Base-by-base conservation (phyloP, 495 filamentous ascomycete genomes). In the Parathielavia hyrcaniae region DNA sequence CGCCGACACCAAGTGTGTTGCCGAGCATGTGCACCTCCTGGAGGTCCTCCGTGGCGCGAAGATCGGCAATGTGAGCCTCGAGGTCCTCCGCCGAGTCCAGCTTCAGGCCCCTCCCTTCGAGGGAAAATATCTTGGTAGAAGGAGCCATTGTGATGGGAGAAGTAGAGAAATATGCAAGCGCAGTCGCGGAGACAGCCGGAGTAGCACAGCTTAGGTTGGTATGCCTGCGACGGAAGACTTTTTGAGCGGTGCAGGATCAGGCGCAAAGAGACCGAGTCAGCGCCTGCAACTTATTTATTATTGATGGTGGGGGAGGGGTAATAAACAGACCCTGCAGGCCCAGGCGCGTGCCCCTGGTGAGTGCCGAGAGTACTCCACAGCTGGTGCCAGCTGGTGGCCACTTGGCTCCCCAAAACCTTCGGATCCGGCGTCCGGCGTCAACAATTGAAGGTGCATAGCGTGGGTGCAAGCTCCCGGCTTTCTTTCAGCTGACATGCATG, bases 1-100 rank as follows among this genome's bases (percentile, higher is more conserved):
- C 93, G 26, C 86, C 87, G 57, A 95, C 82, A 53, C 93, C 93
- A 23, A 97, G 74, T 8, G 95, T 97, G 75, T 97, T 97, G 48
- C 92, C 93, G 34, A 85, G 79, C 30, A 98, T 74, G 56, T 81
- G 83, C 50, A 97, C 82, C 64, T 95, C 88, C 65, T 93, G 90
- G 50, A 92, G 85, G 59, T 88, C 83, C 50, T 81, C 73, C 75
- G 82, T 84, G 50, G 82, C 82, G 43, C 83, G 77, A 16, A 98
- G 80, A 17, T 80, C 76, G 67, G 84, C 78, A 67, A 95, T 87
- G 69, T 96, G 87, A n/a, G 86, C 74, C 66, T 92, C 86, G 55
- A 97, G 83, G 71, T 97, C 89, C 50, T 83, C 82, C 22, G 89
- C 88, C 34, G 83, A 88, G 75, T 93, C 84, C 65, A 97, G 87